Evolutionary conservation across 2,329 filamentous ascomycete species (phyloP).

Genomic region (Talaromyces sp.): DNA sequence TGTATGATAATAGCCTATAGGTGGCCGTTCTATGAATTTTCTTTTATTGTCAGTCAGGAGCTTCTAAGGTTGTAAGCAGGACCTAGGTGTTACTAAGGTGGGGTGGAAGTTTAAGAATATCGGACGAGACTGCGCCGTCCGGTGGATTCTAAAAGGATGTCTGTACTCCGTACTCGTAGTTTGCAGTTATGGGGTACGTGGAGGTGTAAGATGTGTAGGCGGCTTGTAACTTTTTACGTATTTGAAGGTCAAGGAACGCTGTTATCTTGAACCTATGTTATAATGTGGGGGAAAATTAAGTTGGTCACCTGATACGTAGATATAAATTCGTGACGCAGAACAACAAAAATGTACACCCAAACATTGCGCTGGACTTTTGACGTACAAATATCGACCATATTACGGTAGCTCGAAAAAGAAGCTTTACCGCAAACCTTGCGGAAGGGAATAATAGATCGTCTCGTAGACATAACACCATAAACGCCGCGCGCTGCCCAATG

Average conservation of each 20-base stretch:
- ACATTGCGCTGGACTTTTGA: background rate
- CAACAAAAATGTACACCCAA: background rate
- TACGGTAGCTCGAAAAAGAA: background rate
- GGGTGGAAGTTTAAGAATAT: background rate
- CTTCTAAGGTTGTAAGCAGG: background rate
- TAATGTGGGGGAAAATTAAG: background rate
- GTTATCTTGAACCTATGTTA: background rate
- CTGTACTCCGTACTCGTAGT: background rate
- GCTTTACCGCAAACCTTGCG: background rate
- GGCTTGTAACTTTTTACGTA: background rate
- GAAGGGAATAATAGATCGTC: background rate
- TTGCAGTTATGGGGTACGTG: background rate
- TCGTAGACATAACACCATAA: constrained; percentile 1
- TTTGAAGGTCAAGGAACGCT: background rate
- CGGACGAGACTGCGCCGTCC: constrained; percentile 4
- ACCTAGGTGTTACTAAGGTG: background rate
- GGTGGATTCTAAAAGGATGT: background rate
- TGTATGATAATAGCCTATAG: background rate
- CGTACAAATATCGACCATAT: background rate
- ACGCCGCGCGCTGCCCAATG: constrained; percentile 8
- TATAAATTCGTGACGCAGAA: background rate
- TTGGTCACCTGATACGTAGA: constrained; percentile 1
- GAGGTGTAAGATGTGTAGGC: background rate
- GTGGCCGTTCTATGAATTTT: background rate
- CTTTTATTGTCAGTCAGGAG: background rate